These are phyloP conservation scores for Trichoderma gamsii DNA, from an alignment of 495 filamentous ascomycete genomes.

Conservation along the genomic window DNA sequence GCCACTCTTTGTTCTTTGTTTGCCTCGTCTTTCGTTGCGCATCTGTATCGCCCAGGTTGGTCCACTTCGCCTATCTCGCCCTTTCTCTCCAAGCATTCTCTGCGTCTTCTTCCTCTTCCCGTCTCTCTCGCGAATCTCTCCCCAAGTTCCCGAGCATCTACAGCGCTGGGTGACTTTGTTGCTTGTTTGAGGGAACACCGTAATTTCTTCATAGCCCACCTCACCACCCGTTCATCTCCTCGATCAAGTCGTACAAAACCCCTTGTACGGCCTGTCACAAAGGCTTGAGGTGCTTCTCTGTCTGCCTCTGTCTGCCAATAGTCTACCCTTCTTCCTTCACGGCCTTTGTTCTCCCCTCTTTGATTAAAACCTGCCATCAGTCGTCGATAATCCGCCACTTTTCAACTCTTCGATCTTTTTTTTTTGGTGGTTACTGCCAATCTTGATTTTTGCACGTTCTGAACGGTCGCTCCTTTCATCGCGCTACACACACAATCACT, in stretches of 20 bases:
- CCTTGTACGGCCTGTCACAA: slow-evolving; percentile 6
- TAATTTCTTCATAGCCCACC: not conserved
- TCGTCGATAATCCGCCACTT: not conserved
- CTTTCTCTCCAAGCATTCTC: not conserved
- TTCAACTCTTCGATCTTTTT: not conserved
- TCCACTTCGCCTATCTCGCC: slow-evolving; percentile 2
- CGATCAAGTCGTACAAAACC: not conserved
- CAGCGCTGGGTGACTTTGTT: not conserved
- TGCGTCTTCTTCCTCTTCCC: slow-evolving; percentile 5
- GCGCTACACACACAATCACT: not conserved
- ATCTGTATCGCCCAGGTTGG: slow-evolving; percentile 9
- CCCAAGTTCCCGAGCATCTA: not conserved
- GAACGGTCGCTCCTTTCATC: not conserved
- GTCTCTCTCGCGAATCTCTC: not conserved
- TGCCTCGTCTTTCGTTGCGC: slow-evolving; percentile 7
- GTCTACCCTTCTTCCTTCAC: not conserved
- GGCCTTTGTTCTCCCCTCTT: not conserved
- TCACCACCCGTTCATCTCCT: slow-evolving; percentile 4
- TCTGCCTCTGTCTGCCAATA: not conserved
- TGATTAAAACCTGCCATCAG: not conserved
- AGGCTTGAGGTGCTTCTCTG: not conserved
- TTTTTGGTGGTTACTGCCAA: not conserved
- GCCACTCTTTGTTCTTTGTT: not conserved
- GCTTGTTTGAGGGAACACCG: slow-evolving; percentile 9
- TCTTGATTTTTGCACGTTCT: not conserved